These are phyloP conservation scores for Aspergillus olivimuriae DNA, from an alignment of 495 filamentous ascomycete genomes.

Conservation along the genomic window DNA sequence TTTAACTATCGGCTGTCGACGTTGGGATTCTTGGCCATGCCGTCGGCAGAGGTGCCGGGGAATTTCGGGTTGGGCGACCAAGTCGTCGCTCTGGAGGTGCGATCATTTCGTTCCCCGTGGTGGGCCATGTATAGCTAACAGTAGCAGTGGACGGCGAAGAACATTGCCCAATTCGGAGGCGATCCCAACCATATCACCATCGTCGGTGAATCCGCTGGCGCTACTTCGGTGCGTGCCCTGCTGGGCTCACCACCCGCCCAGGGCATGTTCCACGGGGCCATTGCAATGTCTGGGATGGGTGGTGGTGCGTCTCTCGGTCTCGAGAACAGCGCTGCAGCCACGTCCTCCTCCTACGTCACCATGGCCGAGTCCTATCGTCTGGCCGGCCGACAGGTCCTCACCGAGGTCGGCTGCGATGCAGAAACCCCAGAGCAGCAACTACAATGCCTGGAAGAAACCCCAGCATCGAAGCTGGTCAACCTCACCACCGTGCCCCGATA, in stretches of 20 bases:
- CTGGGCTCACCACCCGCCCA: constrained; percentile 21
- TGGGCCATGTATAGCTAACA: background rate
- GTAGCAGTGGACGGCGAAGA: constrained; percentile 23
- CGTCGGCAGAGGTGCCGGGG: constrained; percentile 17
- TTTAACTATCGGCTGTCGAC: constrained; percentile 34
- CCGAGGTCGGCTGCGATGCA: constrained; percentile 28
- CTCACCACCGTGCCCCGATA: constrained; percentile 31
- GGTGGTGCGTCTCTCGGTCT: constrained; percentile 29
- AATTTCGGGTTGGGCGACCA: constrained; percentile 31
- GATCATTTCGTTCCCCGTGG: background rate
- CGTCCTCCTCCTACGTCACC: constrained; percentile 35
- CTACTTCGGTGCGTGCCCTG: constrained; percentile 11
- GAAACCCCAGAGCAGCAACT: constrained; percentile 25
- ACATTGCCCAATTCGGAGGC: constrained; percentile 32
- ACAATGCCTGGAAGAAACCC: constrained; percentile 28
- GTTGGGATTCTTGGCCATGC: constrained; percentile 31
- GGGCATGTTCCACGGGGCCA: constrained; percentile 33
- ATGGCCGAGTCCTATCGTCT: constrained; percentile 28
- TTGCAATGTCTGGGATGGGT: constrained; percentile 37
- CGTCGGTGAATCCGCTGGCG: constrained; percentile 20
- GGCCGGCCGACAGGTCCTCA: constrained; percentile 31
- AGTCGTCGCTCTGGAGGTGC: constrained; percentile 29
- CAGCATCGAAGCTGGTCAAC: constrained; percentile 22
- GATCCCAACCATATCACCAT: constrained; percentile 17
- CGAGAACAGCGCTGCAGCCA: constrained; percentile 29